Conservation (phyloP, 2,329 filamentous ascomycete species). For the Gnomoniopsis smithogilvyi region DNA sequence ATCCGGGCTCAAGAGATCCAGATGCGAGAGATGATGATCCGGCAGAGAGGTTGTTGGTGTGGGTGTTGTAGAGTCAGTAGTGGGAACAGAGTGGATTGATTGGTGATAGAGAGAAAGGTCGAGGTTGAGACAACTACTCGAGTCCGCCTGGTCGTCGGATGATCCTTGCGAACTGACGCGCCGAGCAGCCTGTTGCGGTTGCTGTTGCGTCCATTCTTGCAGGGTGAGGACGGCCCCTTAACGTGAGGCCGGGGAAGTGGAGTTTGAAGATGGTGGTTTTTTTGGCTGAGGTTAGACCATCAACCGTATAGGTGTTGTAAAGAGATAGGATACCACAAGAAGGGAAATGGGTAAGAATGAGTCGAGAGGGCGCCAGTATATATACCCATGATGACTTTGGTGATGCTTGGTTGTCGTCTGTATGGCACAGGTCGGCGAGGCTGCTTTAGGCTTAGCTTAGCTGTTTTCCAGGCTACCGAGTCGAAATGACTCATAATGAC, state of each 20-base stretch:
- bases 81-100: background rate
- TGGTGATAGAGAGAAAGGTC: background rate
- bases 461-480: background rate
- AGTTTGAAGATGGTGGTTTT: background rate
- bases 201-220: constrained; percentile 28
- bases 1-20: constrained; percentile 9
- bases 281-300: background rate
- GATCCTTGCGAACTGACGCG: constrained; percentile 17
- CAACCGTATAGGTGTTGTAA: background rate
- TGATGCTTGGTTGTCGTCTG: background rate
- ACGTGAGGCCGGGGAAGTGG: constrained; percentile 24
- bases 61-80: background rate
- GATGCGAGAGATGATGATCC: constrained; percentile 1
- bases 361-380: background rate
- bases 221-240: constrained; percentile 26
- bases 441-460: background rate
- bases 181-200: constrained; percentile 20
- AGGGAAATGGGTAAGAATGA: background rate
- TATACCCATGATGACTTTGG: background rate
- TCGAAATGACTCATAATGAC: background rate
- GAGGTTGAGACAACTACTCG: constrained; percentile 11
- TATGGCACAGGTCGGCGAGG: background rate
- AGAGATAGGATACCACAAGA: background rate
- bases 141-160: constrained; percentile 22
- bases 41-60: background rate